Conservation (phyloP, 1,284 basidiomycete species). For the Schizophyllum commune region DNA sequence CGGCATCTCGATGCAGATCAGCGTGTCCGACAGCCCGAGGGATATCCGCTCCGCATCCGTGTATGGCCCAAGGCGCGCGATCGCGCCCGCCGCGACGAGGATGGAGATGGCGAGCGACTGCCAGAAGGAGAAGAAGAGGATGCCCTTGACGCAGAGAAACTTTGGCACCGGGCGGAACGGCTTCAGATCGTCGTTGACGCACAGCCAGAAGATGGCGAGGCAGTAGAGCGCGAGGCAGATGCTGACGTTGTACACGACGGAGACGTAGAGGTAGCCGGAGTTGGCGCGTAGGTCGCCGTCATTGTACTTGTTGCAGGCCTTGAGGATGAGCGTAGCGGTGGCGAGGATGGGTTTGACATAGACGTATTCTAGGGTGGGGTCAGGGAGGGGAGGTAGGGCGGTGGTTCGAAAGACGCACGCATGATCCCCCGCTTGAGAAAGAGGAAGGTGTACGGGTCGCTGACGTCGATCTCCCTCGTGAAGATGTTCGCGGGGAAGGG, state of each 20-base stretch:
- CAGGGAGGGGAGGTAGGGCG: not conserved
- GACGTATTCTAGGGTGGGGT: conserved; percentile 75
- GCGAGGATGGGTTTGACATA: conserved; percentile 94
- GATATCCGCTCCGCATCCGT: conserved; percentile 88
- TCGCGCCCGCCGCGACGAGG: conserved; percentile 75
- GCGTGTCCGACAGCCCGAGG: conserved; percentile 80
- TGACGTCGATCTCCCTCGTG: conserved; percentile 76
- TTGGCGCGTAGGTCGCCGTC: conserved; percentile 81
- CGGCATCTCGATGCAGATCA: conserved; percentile 98
- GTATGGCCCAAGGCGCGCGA: conserved; percentile 80
- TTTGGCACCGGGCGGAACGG: conserved; percentile 88
- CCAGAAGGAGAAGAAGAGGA: conserved; percentile 99
- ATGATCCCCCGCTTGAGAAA: conserved; percentile 93
- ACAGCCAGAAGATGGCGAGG: conserved; percentile 92
- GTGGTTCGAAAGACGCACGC: conserved; percentile 48
- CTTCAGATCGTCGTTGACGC: conserved; percentile 78
- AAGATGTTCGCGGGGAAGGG: conserved; percentile 82
- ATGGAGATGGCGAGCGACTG: conserved; percentile 85
- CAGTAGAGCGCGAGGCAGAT: conserved; percentile 79
- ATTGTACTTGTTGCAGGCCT: conserved; percentile 81
- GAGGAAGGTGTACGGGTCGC: conserved; percentile 90
- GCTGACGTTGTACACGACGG: conserved; percentile 72
- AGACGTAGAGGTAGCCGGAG: conserved; percentile 91
- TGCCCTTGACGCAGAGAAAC: conserved; percentile 96
- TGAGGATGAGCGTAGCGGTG: conserved; percentile 77